These are phyloP conservation scores for Moelleriella libera DNA, from an alignment of 2,329 filamentous ascomycete species.

Conservation along the genomic window DNA sequence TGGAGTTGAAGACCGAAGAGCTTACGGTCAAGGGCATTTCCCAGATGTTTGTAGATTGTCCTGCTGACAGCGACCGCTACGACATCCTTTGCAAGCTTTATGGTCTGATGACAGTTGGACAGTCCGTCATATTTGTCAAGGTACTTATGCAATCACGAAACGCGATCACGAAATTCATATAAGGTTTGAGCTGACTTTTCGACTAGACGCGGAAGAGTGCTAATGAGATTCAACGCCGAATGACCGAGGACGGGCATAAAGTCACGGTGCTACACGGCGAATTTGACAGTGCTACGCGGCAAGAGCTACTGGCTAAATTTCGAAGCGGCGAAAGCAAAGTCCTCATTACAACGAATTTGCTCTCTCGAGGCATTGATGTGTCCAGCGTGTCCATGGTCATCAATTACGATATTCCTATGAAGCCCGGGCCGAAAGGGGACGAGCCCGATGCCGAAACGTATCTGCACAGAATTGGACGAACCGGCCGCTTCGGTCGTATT, in stretches of 20 bases:
- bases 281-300: conserved; percentile 71
- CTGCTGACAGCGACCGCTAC: conserved; percentile 71
- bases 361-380: conserved; percentile 88
- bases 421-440: conserved; percentile 43
- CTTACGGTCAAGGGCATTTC: conserved; percentile 95
- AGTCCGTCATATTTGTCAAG: conserved; percentile 95
- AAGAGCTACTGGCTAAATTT: conserved; percentile 76
- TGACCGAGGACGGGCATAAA: conserved; percentile 80
- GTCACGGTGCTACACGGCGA: conserved; percentile 83
- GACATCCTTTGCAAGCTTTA: conserved; percentile 83
- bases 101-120: conserved; percentile 88
- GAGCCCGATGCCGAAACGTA: conserved; percentile 93
- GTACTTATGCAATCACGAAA: conserved; percentile 27
- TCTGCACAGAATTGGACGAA: conserved; percentile 93
- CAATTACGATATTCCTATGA: conserved; percentile 83
- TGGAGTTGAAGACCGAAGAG: conserved; percentile 80
- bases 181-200: conserved; percentile 6
- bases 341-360: conserved; percentile 92
- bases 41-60: conserved; percentile 93
- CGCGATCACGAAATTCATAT: background rate
- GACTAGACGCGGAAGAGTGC: conserved; percentile 71
- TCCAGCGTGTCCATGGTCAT: conserved; percentile 93
- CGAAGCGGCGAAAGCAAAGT: conserved; percentile 81
- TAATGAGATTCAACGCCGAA: conserved; percentile 68
- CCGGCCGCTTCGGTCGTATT: conserved; percentile 89